These are phyloP conservation scores for Chaetomidium leptoderma DNA, from an alignment of 495 filamentous ascomycete genomes.

Conservation along the genomic window DNA sequence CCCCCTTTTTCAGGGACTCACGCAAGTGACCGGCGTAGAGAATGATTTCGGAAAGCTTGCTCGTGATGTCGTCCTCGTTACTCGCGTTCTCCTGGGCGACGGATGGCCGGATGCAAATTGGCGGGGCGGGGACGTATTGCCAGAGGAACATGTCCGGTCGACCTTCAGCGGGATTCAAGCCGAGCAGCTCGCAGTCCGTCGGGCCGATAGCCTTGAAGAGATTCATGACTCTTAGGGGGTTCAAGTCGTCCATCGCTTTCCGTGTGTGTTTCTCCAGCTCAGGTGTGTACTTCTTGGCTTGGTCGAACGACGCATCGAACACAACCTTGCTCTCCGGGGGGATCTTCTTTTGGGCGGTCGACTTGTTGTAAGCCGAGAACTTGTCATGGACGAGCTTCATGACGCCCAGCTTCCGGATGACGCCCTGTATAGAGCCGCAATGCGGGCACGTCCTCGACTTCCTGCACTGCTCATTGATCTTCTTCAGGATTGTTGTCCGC, in stretches of 20 bases:
- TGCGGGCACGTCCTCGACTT: conserved; percentile 74
- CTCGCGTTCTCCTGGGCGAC: conserved; percentile 86
- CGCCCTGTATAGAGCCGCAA: conserved; percentile 77
- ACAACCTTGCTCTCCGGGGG: conserved; percentile 70
- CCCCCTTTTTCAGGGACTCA: conserved; percentile 71
- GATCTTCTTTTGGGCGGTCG: conserved; percentile 76
- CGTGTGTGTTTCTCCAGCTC: conserved; percentile 88
- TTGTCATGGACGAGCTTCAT: conserved; percentile 93
- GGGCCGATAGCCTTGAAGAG: conserved; percentile 84
- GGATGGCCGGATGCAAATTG: conserved; percentile 87
- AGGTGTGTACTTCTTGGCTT: conserved; percentile 64
- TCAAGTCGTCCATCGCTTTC: conserved; percentile 90
- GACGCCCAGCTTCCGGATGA: conserved; percentile 79
- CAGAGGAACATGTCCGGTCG: conserved; percentile 96
- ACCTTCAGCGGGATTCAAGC: conserved; percentile 79
- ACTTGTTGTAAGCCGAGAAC: conserved; percentile 79
- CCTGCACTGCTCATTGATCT: conserved; percentile 78
- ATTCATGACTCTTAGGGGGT: conserved; percentile 81
- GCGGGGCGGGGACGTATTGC: conserved; percentile 92
- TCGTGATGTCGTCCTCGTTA: conserved; percentile 94
- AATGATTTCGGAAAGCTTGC: conserved; percentile 90
- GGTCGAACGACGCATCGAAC: conserved; percentile 78
- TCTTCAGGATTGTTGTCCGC: conserved; percentile 73
- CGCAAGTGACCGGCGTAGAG: conserved; percentile 80
- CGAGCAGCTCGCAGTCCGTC: conserved; percentile 83